These are phyloP conservation scores for Gaultheria prostrata DNA, from an alignment of 148 eudicot species.

Conservation along the genomic window DNA sequence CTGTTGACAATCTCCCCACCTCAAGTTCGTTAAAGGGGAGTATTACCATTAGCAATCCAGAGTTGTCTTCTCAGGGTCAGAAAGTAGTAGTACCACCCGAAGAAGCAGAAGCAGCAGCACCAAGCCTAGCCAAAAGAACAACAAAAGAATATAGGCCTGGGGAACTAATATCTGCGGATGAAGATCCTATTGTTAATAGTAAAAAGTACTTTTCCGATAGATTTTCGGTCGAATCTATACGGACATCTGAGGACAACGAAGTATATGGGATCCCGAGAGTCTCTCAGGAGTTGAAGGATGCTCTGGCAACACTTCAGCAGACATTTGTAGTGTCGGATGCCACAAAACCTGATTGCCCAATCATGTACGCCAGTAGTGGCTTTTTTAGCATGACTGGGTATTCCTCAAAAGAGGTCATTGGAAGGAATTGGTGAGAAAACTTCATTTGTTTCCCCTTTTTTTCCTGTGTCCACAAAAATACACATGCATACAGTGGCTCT, in stretches of 20 bases:
- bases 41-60: not conserved
- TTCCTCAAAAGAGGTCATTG: conserved; percentile 76
- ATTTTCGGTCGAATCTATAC: conserved; percentile 17
- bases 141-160: conserved; percentile 35
- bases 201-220: conserved; percentile 34
- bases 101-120: not conserved
- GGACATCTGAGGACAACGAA: conserved; percentile 57
- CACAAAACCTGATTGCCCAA: conserved; percentile 86
- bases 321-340: conserved; percentile 98
- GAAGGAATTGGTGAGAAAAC: conserved; percentile 74
- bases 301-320: conserved; percentile 75
- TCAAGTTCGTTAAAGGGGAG: not conserved
- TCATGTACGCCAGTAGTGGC: conserved; percentile 91
- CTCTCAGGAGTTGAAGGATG: conserved; percentile 89
- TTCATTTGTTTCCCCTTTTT: not conserved
- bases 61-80: not conserved
- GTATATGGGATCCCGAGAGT: conserved; percentile 43
- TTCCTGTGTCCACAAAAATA: not conserved
- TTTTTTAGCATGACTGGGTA: conserved; percentile 94
- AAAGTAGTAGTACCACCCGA: not conserved
- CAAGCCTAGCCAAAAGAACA: conserved; percentile 48
- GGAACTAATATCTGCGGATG: conserved; percentile 32
- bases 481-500: not conserved
- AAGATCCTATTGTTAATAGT: conserved; percentile 23
- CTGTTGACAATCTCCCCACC: not conserved